Evolutionary conservation across 805 yeast species (phyloP), one percentile per base, ranked within the genome.

Genomic region (Schwanniomyces polymorphus): DNA sequence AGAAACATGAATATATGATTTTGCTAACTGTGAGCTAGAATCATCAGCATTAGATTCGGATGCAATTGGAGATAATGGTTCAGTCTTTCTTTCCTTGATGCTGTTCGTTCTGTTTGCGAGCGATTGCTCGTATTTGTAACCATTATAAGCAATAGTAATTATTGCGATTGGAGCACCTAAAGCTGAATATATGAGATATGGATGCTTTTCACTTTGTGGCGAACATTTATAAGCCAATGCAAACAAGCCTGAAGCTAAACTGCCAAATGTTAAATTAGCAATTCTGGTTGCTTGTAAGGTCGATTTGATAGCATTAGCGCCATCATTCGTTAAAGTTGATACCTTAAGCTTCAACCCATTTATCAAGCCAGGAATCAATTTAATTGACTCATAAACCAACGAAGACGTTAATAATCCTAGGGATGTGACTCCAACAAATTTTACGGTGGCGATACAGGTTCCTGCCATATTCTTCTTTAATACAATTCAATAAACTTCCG

Each of bases 151-250:
- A 28, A 60, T 43, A 38, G 54, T 57, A 2, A 58, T 59, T n/a
- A 67, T 49, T 8, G 81, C 70, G 31, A 71, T 38, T 8, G 82
- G 80, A 27, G 75, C 75, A n/a, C 81, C 79, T 7, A 79, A 42
- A n/a, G 85, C 75, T 41, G 86, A 73, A 61, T 87, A 87, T 11
- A 87, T 58, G 58, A 87, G 74, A 61, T 86, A 87, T 17, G 94
- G 94, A 64, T 87, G 95, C 63, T 80, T 80, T 46, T 76, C 82
- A 31, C 69, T 60, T 5, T 64, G 54, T 17, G 88, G 81, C 0
- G 90, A 81, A 42, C 75, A 73, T 42, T 67, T 68, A 59, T 75
- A 86, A n/a, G 86, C 84, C 51, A 76, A 53, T 27, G 73, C 67
- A 54, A 86, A 82, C 42, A 82, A 68, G 29, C 71, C 64, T 1